Base-by-base conservation (phyloP, 495 filamentous ascomycete species). In the Neurospora cerealis region DNA sequence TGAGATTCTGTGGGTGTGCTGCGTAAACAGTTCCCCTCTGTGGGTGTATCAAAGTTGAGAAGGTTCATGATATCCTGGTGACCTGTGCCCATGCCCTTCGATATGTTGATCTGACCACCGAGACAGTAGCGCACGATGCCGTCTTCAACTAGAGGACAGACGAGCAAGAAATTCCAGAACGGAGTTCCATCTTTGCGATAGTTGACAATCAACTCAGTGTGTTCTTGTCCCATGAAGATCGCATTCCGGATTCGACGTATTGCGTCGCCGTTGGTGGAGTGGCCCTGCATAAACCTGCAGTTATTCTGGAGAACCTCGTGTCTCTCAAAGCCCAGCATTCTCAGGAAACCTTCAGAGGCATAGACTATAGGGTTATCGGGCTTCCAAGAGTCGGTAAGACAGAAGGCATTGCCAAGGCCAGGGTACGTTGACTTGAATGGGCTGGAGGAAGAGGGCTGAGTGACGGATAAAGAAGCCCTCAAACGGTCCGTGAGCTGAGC, bases 21-120 rank as follows among this genome's bases (percentile, higher is more conserved):
- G 40, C 32, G 54, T 38, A 66, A 7, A 74, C 69, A 34, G 39
- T 71, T 24, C 19, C 69, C 69, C 24, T 77, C 75, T 6, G 54
- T 39, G 4, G 75, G 39, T 5, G 70, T 41, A 3, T 76, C 72
- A 34, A 74, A 79, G 71, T 81, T 83, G 5, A 89, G 75, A 32
- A 88, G 80, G n/a, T 81, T 80, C 71, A 89, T 60, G 17, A 89
- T 80, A 71, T 88, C 86, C 24, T 83, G 82, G 70, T 79, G 79
- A 0, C 77, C 73, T 62, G 80, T 81, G 46, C 84, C 85, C 73
- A 89, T 84, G 13, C 82, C 85, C 15, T 85, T 85, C 2, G 86
- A 88, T 60, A 88, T 85, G 74, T 89, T 87, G 76, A 89, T 84
- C 77, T 89, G 88, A 0, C 81, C 88, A 9, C 87, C 88, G 13